Evolutionary conservation across 2,329 filamentous ascomycete genomes (phyloP).

Genomic region (Talaromyces sp.): DNA sequence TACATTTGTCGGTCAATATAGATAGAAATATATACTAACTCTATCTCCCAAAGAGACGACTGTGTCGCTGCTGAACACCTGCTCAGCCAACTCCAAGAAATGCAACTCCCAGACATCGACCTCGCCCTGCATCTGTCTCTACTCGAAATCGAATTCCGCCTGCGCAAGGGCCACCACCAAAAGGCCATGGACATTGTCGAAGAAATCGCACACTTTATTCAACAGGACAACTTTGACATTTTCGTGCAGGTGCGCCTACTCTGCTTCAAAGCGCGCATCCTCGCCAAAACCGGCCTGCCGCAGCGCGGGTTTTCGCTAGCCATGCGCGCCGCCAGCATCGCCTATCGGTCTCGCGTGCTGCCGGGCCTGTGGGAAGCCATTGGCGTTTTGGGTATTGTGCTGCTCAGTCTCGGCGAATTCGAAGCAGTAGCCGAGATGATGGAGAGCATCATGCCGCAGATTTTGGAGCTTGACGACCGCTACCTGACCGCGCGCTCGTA

Average conservation of each 20-base stretch:
- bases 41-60: slow-evolving; percentile 49
- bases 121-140: slow-evolving; percentile 55
- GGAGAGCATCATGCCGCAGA: slow-evolving; percentile 65
- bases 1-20: slow-evolving; percentile 10
- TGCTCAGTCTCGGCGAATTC: slow-evolving; percentile 67
- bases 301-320: slow-evolving; percentile 72
- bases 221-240: slow-evolving; percentile 55
- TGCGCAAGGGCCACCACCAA: slow-evolving; percentile 48
- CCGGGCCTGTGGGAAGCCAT: slow-evolving; percentile 68
- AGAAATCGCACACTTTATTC: slow-evolving; percentile 46
- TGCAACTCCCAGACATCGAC: slow-evolving; percentile 52
- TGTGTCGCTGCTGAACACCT: slow-evolving; percentile 52
- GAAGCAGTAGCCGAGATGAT: slow-evolving; percentile 60
- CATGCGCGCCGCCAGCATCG: slow-evolving; percentile 68
- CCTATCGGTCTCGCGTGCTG: slow-evolving; percentile 64
- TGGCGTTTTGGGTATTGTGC: slow-evolving; percentile 60
- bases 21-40: slow-evolving; percentile 12
- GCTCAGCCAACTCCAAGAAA: slow-evolving; percentile 52
- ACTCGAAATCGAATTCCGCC: slow-evolving; percentile 55
- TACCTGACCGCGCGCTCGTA: slow-evolving; percentile 63
- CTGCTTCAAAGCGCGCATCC: slow-evolving; percentile 65
- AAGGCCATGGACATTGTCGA: slow-evolving; percentile 53
- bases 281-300: slow-evolving; percentile 62
- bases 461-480: slow-evolving; percentile 64
- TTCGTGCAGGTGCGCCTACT: slow-evolving; percentile 66